Evolutionary conservation across 805 yeast genomes (phyloP), one percentile per base, ranked within the genome.

Genomic region (Ogataea populi-albae): DNA sequence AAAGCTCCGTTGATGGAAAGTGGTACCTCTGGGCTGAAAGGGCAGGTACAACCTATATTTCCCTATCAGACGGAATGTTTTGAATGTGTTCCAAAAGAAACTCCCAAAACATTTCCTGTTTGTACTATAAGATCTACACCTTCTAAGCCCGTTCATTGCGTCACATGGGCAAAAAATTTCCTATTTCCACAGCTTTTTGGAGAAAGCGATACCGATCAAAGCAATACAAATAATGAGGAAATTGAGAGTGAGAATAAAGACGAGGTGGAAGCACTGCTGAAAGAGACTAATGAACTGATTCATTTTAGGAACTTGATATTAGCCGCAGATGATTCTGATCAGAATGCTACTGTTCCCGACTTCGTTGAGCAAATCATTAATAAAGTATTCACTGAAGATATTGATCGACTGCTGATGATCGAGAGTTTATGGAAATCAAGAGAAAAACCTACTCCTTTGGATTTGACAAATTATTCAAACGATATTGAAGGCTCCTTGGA

Each of bases 61-160:
- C 94, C 96, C 1, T 78, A 81, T 34, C 49, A 64, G 31, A 79
- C 94, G 2, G 98, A 93, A 63, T 93, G 99, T 61, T 94, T 88
- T 61, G 96, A 88, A 43, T 93, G 99, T 61, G 77, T 79, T 17
- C 77, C 82, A 4, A 87, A 91, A 52, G 93, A 79, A 23, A 80
- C 94, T 0, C 96, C 97, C 5, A 88, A 85, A 53, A 73, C 93
- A 0, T 93, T 79, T 58, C 97, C 99, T 0, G 96, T 93, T 1
- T 93, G 99, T 59, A 93, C 98, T 0, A 93, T 93, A 40, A 71
- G 99, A 45, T 86, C 96, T 5, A 93, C 98, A 0, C 99, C 99
- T 0, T 86, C 96, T 0, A 88, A 85, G 54, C 97, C 97, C 0
- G 81, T 93, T 5, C 99, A 93, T 55, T 88, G 96, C 59, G 81